These are phyloP conservation scores for Passiflora organensis DNA, from an alignment of 345 rosid genomes.

Conservation along the genomic window DNA sequence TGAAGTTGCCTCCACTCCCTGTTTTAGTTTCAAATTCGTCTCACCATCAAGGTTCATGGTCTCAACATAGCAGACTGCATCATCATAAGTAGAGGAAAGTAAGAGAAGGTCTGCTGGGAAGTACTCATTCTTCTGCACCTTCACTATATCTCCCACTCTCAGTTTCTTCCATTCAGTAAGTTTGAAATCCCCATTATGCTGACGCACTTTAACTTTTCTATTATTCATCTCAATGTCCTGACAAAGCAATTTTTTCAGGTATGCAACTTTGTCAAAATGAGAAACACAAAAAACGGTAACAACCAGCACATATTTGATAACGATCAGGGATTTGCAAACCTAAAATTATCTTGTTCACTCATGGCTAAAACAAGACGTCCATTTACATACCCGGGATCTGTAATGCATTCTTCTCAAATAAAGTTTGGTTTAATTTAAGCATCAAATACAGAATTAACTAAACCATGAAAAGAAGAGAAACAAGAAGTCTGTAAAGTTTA, in stretches of 20 bases:
- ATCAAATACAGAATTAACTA: neutral
- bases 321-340: too few relatives aligned
- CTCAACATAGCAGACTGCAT: constrained; percentile 83
- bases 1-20: constrained; percentile 70
- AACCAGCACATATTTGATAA: too few relatives aligned
- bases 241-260: constrained; percentile 1
- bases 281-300: too few relatives aligned
- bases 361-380: neutral
- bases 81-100: constrained; percentile 78
- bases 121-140: constrained; percentile 76
- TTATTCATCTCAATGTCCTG: constrained; percentile 82
- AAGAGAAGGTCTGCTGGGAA: constrained; percentile 81
- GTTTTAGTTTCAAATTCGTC: constrained; percentile 79
- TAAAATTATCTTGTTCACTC: neutral
- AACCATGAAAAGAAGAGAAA: neutral
- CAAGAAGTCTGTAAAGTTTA: neutral
- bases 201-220: constrained; percentile 66
- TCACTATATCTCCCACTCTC: constrained; percentile 77
- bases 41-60: constrained; percentile 97
- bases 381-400: neutral
- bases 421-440: too few relatives aligned
- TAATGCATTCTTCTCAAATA: too few relatives aligned
- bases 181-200: constrained; percentile 47
- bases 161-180: constrained; percentile 60
- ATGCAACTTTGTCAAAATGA: neutral